Conservation (phyloP, 2,329 filamentous ascomycete genomes). For the Westerdykella sp. region DNA sequence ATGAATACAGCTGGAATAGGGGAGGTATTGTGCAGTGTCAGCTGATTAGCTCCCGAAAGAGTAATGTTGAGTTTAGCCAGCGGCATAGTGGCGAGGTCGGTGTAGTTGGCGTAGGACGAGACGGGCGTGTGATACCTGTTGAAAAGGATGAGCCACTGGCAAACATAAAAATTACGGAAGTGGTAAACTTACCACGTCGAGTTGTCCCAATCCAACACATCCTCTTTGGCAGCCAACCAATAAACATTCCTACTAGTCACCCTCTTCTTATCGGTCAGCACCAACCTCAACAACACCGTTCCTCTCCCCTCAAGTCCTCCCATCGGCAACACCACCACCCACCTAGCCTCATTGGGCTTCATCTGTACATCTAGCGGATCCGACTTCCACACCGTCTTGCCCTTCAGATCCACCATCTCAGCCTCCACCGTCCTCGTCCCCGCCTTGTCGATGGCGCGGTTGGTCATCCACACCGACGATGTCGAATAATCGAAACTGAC, state of each 20-base stretch:
- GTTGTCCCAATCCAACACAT: slow-evolving; percentile 50
- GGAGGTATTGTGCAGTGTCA: slow-evolving; percentile 50
- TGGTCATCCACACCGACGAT: slow-evolving; percentile 47
- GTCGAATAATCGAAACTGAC: slow-evolving; percentile 51
- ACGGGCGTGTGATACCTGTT: slow-evolving; percentile 46
- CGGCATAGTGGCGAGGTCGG: slow-evolving; percentile 34
- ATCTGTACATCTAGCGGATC: slow-evolving; percentile 28
- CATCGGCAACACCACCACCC: slow-evolving; percentile 16
- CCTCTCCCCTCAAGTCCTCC: slow-evolving; percentile 34
- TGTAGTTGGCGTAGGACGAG: slow-evolving; percentile 46
- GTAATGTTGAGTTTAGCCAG: slow-evolving; percentile 6
- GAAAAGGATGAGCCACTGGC: too few species aligned
- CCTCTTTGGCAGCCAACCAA: slow-evolving; percentile 47
- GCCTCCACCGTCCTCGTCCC: slow-evolving; percentile 43
- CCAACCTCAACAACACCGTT: slow-evolving; percentile 37
- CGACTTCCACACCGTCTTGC: slow-evolving; percentile 24
- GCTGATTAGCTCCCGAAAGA: slow-evolving; percentile 6
- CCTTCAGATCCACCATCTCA: slow-evolving; percentile 47
- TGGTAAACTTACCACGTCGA: slow-evolving; percentile 48
- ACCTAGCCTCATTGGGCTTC: slow-evolving; percentile 39
- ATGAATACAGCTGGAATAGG: slow-evolving; percentile 54
- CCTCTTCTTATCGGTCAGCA: slow-evolving; percentile 3
- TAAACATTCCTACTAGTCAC: slow-evolving; percentile 55
- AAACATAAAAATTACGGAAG: too few species aligned
- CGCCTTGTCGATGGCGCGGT: slow-evolving; percentile 42